These are phyloP conservation scores for Leccinum laetum DNA, from an alignment of 1,284 basidiomycete species.

Conservation along the genomic window DNA sequence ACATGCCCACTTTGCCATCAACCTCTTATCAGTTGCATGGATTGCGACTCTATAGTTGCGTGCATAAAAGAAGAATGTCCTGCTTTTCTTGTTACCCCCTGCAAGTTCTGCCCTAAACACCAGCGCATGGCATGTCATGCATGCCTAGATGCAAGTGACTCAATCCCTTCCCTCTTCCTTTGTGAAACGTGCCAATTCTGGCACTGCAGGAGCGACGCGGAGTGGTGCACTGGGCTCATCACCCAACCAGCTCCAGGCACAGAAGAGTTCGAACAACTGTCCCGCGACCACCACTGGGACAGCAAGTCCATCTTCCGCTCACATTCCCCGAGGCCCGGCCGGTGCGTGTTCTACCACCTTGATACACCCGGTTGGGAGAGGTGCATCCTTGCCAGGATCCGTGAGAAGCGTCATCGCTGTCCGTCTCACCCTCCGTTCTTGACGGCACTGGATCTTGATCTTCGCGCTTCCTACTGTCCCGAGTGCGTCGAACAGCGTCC, in stretches of 20 bases:
- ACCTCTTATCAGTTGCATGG: constrained; percentile 10
- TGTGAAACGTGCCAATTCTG: constrained; percentile 14
- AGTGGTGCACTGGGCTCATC: constrained; percentile 20
- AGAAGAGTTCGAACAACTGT: constrained; percentile 6
- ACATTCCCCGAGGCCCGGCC: constrained; percentile 14
- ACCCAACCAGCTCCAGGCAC: constrained; percentile 11
- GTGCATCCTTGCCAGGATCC: constrained; percentile 3
- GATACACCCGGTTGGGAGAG: not conserved
- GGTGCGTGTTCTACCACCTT: constrained; percentile 7
- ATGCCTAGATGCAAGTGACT: constrained; percentile 9
- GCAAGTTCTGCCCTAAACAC: constrained; percentile 12
- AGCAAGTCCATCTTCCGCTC: constrained; percentile 12
- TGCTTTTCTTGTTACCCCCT: not conserved
- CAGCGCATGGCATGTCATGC: constrained; percentile 8
- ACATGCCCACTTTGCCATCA: constrained; percentile 21
- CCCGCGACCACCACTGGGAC: constrained; percentile 10
- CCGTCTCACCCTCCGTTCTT: constrained; percentile 13
- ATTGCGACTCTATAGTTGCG: constrained; percentile 16
- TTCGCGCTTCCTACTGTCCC: constrained; percentile 2
- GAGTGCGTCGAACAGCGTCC: constrained; percentile 5
- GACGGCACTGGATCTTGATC: rapidly evolving
- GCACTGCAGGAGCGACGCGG: constrained; percentile 15
- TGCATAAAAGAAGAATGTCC: constrained; percentile 6
- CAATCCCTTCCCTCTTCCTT: constrained; percentile 9
- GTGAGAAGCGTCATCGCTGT: constrained; percentile 1